Evolutionary conservation across 768 basidiomycete species (phyloP).

Genomic region (Termitomyces sp.): DNA sequence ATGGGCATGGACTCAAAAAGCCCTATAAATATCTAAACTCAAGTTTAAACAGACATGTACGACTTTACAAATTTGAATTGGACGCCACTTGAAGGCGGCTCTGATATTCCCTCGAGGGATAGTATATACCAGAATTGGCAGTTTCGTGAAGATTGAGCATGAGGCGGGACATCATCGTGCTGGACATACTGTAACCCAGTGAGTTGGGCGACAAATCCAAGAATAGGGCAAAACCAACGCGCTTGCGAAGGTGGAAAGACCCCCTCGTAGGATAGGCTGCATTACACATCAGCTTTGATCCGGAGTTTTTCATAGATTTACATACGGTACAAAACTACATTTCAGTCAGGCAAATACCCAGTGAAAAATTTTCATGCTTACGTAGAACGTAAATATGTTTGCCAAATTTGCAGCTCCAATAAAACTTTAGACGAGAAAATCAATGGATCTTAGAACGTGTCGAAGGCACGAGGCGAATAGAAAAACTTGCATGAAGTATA

Average conservation of each 20-base stretch:
- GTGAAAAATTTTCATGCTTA: not conserved
- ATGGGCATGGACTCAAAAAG: not conserved
- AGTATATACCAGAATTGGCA: not conserved
- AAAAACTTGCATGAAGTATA: not conserved
- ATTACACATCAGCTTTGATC: not conserved
- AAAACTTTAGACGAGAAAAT: not conserved
- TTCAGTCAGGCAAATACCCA: not conserved
- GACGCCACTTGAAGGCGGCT: not conserved
- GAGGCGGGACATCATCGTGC: constrained; percentile 10
- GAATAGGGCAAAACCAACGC: not conserved
- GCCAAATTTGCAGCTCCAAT: not conserved
- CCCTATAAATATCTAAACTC: not conserved
- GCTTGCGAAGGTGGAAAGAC: not conserved
- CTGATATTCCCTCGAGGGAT: not conserved
- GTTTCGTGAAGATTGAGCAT: constrained; percentile 9
- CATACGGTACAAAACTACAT: not conserved
- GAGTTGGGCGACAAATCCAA: not conserved
- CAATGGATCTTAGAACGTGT: not conserved
- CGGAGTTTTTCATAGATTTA: not conserved
- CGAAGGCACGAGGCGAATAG: not conserved
- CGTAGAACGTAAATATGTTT: not conserved
- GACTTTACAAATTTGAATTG: not conserved
- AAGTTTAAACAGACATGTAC: too few relatives aligned
- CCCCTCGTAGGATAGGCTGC: not conserved
- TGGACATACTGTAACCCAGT: not conserved